Percentiles rank a stretch among this genome's conserved stretches.
Evolutionary conservation across 495 filamentous ascomycete species (phyloP).

Genomic region (Aspergillus egyptiacus): DNA sequence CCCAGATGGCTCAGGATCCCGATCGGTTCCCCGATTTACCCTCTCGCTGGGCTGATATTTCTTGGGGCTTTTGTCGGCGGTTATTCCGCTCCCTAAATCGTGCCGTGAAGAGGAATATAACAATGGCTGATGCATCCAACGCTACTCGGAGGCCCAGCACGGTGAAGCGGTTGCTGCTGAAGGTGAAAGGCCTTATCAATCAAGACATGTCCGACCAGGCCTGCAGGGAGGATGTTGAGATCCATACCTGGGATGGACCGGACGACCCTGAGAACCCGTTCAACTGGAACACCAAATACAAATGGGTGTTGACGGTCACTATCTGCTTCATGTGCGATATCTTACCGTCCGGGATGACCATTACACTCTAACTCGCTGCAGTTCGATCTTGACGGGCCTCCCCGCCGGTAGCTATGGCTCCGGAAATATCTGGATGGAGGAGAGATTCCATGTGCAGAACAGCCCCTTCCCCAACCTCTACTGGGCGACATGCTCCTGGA

Average conservation of each 20-base stretch:
- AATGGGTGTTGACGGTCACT: constrained; percentile 37
- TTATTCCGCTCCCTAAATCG: too few relatives aligned
- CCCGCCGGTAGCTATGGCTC: constrained; percentile 39
- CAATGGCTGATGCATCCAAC: too few relatives aligned
- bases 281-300: constrained; percentile 24
- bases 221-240: constrained; percentile 20
- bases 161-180: too few relatives aligned
- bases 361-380: constrained; percentile 5
- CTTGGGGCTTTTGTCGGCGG: too few relatives aligned
- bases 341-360: neutral
- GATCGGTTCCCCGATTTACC: too few relatives aligned
- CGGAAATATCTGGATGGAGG: constrained; percentile 34
- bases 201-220: constrained; percentile 14
- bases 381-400: constrained; percentile 39
- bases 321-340: constrained; percentile 39
- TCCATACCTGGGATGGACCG: constrained; percentile 31
- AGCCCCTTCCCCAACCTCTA: constrained; percentile 37
- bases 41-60: too few relatives aligned
- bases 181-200: too few relatives aligned
- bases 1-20: too few relatives aligned
- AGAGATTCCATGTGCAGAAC: constrained; percentile 39
- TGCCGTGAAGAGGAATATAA: too few relatives aligned
- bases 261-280: constrained; percentile 31
- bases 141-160: too few relatives aligned
- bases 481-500: constrained; percentile 49